Evolutionary conservation across 148 eudicot species (phyloP).

Genomic region (Oxyria digyna): DNA sequence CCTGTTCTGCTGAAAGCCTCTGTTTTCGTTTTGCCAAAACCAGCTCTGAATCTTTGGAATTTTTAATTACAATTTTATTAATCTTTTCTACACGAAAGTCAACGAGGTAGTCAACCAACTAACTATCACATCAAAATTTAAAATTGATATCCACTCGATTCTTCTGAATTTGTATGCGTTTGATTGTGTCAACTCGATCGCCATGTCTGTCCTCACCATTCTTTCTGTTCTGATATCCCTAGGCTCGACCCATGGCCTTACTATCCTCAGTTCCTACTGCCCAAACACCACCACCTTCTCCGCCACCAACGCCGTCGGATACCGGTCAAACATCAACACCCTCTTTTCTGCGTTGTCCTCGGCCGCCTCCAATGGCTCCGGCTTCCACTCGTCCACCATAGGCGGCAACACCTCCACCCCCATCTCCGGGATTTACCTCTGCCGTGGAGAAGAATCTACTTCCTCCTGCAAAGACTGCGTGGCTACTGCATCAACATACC

Average conservation of each 20-base stretch:
- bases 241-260: not conserved
- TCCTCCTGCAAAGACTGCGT: constrained; percentile 11
- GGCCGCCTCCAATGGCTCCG: not conserved
- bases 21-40: too few species aligned
- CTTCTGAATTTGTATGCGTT: not conserved
- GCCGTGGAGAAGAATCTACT: not conserved
- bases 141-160: not conserved
- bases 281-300: not conserved
- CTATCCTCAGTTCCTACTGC: not conserved
- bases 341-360: not conserved
- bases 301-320: not conserved
- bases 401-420: not conserved
- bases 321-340: not conserved
- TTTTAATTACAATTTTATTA: too few species aligned
- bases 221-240: not conserved
- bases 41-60: too few species aligned
- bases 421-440: not conserved
- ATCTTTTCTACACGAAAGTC: too few species aligned
- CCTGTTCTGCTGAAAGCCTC: too few species aligned
- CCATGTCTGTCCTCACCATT: not conserved
- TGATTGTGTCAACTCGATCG: not conserved
- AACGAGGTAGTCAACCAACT: not conserved
- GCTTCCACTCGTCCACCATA: not conserved
- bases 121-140: not conserved
- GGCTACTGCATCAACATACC: not conserved